These are phyloP conservation scores for Agaricus blazei DNA, from an alignment of 768 basidiomycete genomes.

Conservation along the genomic window DNA sequence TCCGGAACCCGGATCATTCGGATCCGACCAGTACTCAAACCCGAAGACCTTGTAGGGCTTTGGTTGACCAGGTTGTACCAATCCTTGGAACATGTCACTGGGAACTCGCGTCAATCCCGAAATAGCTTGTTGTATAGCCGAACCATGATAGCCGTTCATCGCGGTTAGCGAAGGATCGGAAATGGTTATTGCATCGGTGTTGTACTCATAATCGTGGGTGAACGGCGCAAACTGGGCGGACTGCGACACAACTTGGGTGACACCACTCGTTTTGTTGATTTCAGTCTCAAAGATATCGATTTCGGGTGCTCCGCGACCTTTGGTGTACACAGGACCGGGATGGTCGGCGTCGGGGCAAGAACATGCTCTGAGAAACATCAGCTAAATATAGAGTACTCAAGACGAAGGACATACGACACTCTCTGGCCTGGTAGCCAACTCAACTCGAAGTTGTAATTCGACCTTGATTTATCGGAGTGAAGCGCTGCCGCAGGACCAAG, in stretches of 20 bases:
- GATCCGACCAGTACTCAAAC: constrained; percentile 74
- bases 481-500: constrained; percentile 59
- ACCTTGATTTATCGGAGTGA: constrained; percentile 39
- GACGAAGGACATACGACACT: constrained; percentile 47
- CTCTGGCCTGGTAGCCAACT: constrained; percentile 78
- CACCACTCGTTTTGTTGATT: constrained; percentile 41
- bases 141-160: constrained; percentile 42
- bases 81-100: constrained; percentile 50
- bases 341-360: constrained; percentile 75
- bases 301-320: constrained; percentile 74
- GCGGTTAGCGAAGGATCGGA: constrained; percentile 26
- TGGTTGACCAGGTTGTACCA: constrained; percentile 26
- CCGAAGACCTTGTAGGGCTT: constrained; percentile 29
- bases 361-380: constrained; percentile 45
- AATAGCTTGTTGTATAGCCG: constrained; percentile 55
- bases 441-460: constrained; percentile 52
- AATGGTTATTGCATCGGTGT: constrained; percentile 27
- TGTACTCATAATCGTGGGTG: constrained; percentile 35
- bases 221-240: constrained; percentile 66
- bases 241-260: constrained; percentile 65
- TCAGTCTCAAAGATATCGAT: constrained; percentile 83
- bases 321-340: constrained; percentile 53
- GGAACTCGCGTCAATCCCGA: constrained; percentile 43
- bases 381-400: neutral
- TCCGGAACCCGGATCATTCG: constrained; percentile 45